These are phyloP conservation scores for Logfia minima DNA, from an alignment of 129 eudicot species.

Conservation along the genomic window DNA sequence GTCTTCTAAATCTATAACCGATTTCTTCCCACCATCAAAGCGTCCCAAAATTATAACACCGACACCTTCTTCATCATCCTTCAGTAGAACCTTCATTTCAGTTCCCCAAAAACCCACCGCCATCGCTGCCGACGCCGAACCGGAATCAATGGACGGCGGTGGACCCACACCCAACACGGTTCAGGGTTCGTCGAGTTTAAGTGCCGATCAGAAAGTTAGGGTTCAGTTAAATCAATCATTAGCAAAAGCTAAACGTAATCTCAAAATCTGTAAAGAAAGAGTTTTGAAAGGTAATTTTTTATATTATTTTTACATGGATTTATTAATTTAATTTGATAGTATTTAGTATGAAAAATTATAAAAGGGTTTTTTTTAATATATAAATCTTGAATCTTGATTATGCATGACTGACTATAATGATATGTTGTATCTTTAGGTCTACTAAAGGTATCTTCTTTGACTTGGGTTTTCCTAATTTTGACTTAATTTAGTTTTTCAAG, in stretches of 20 bases:
- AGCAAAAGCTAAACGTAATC: conserved; percentile 69
- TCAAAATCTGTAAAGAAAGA: conserved; percentile 59
- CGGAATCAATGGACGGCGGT: conserved; percentile 12
- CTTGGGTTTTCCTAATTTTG: background rate
- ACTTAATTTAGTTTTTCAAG: background rate
- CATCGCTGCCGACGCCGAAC: conserved; percentile 28
- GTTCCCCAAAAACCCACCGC: conserved; percentile 22
- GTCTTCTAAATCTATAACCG: conserved; percentile 70
- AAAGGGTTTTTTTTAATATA: background rate
- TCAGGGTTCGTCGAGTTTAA: conserved; percentile 30
- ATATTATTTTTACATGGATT: background rate
- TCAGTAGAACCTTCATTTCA: conserved; percentile 6
- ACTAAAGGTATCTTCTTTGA: conserved; percentile 33
- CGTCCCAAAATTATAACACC: conserved; percentile 49
- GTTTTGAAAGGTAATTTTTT: conserved; percentile 43
- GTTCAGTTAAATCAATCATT: conserved; percentile 55
- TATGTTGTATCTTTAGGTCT: conserved; percentile 26
- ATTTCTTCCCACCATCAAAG: conserved; percentile 74
- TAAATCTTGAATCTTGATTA: background rate
- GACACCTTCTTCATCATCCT: conserved; percentile 21
- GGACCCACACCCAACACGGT: background rate
- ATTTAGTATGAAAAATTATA: background rate
- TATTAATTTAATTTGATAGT: background rate
- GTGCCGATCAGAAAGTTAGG: conserved; percentile 56
- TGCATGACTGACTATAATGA: background rate